Conservation (phyloP, 192 early-diverging fungal genomes). For the Dissophora ornata region DNA sequence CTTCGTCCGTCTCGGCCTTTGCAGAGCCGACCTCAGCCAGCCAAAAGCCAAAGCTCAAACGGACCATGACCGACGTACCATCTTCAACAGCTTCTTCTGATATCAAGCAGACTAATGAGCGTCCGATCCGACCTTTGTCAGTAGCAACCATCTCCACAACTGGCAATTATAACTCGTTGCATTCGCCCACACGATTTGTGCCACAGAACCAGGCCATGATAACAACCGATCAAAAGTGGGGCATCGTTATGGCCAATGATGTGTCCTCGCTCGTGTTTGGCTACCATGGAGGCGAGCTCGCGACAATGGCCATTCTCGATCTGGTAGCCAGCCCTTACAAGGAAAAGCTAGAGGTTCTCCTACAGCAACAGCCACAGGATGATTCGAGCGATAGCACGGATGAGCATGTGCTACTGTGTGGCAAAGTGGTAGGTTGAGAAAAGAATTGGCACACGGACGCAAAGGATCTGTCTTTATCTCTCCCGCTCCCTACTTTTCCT, state of each 20-base stretch:
- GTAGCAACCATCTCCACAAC: constrained; percentile 45
- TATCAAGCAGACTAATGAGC: constrained; percentile 21
- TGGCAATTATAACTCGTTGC: constrained; percentile 45
- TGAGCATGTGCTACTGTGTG: constrained; percentile 60
- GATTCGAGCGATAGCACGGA: constrained; percentile 32
- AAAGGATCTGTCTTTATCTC: not conserved
- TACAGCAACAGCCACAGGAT: constrained; percentile 46
- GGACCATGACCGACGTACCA: constrained; percentile 50
- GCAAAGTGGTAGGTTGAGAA: constrained; percentile 60
- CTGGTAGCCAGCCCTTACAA: constrained; percentile 60
- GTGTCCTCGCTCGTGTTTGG: constrained; percentile 67
- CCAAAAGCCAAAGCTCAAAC: constrained; percentile 38
- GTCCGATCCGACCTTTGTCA: constrained; percentile 36
- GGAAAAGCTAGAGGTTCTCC: constrained; percentile 48
- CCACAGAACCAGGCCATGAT: constrained; percentile 72
- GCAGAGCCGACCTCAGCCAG: not conserved
- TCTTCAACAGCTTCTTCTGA: constrained; percentile 7
- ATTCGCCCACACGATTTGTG: constrained; percentile 65
- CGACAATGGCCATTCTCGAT: constrained; percentile 55
- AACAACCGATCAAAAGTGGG: constrained; percentile 61
- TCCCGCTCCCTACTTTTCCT: constrained; percentile 1
- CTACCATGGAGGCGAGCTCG: constrained; percentile 51
- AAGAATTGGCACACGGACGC: constrained; percentile 5
- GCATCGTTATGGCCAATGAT: constrained; percentile 69
- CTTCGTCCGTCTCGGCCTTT: constrained; percentile 22